Evolutionary conservation across 805 yeast species (phyloP).

Genomic region (Teunomyces kruisii): DNA sequence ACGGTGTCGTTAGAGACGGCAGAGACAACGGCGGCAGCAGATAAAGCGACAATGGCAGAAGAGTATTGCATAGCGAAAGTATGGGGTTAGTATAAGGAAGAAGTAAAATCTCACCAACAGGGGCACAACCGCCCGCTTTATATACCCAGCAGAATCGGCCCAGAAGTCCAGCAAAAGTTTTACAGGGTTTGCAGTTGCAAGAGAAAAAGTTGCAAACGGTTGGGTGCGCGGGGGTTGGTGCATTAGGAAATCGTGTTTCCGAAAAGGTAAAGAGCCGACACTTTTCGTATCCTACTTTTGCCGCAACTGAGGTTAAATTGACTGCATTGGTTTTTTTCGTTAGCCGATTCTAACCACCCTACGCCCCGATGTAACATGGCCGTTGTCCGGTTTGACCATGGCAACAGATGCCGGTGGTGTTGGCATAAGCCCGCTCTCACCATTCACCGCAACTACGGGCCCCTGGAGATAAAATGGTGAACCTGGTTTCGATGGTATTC

Average conservation of each 20-base stretch:
- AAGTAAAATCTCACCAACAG: neutral
- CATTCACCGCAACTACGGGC: too few species aligned
- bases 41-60: slow-evolving; percentile 34
- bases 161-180: neutral
- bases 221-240: neutral
- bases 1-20: slow-evolving; percentile 37
- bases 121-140: neutral
- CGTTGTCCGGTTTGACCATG: too few species aligned
- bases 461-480: too few species aligned
- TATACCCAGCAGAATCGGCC: neutral
- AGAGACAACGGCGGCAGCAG: slow-evolving; percentile 45
- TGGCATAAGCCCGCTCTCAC: too few species aligned
- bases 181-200: neutral
- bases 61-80: slow-evolving; percentile 35
- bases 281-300: too few species aligned
- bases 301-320: too few species aligned
- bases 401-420: too few species aligned
- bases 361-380: too few species aligned
- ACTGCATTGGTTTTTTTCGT: too few species aligned
- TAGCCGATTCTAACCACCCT: too few species aligned
- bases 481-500: too few species aligned
- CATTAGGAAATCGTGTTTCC: slow-evolving; percentile 1
- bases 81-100: neutral
- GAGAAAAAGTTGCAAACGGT: neutral
- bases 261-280: slow-evolving; percentile 4